Conservation (phyloP, 2,329 filamentous ascomycete genomes). For the Diplocarpon mali region DNA sequence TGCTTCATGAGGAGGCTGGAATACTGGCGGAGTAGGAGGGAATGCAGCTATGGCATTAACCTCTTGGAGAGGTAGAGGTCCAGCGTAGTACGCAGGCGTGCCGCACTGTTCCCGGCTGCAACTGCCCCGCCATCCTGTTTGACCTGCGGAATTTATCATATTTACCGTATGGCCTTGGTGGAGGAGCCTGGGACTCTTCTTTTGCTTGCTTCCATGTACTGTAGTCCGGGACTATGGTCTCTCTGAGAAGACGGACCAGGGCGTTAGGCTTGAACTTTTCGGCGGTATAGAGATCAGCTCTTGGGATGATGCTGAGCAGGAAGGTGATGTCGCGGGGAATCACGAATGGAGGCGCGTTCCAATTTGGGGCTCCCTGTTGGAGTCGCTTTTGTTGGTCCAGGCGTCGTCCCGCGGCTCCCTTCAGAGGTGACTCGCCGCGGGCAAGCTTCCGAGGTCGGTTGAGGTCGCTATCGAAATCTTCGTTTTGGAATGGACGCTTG, state of each 20-base stretch:
- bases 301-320: constrained; percentile 52
- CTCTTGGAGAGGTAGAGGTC: constrained; percentile 5
- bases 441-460: constrained; percentile 76
- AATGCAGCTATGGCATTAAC: neutral
- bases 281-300: constrained; percentile 56
- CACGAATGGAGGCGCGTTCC: constrained; percentile 41
- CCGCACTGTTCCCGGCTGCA: neutral
- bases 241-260: constrained; percentile 62
- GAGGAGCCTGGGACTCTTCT: constrained; percentile 21
- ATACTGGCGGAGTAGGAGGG: constrained; percentile 3
- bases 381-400: constrained; percentile 58
- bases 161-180: constrained; percentile 19
- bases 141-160: constrained; percentile 12
- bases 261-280: constrained; percentile 58
- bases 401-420: constrained; percentile 76
- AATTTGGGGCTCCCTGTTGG: constrained; percentile 33
- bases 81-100: neutral
- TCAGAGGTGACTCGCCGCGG: constrained; percentile 84
- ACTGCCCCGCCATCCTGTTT: neutral
- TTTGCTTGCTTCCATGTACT: constrained; percentile 39
- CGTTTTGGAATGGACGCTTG: constrained; percentile 34
- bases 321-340: constrained; percentile 58
- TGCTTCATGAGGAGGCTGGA: constrained; percentile 6
- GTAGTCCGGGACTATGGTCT: constrained; percentile 54
- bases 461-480: constrained; percentile 61